phyloP scores from a whole-genome alignment of 768 basidiomycete species.

The Rhodotorula taiwanensis region DNA sequence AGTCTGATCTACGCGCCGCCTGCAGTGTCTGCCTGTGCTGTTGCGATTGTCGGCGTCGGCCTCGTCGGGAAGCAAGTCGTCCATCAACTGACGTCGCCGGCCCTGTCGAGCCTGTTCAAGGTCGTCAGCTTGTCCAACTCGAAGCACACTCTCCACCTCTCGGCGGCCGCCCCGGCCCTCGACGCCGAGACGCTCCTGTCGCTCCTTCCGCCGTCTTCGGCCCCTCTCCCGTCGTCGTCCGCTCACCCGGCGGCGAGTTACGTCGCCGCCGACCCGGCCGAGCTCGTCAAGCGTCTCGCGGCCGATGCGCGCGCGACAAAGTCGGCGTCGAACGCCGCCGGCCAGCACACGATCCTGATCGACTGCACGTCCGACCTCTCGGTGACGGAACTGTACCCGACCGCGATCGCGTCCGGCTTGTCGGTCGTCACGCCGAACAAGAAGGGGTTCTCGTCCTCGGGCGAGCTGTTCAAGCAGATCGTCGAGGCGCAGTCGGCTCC shows the following conservation, averaged over 20 bases:
- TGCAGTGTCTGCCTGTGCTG: slow-evolving; percentile 39
- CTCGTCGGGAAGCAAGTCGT: slow-evolving; percentile 82
- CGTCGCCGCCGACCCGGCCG: slow-evolving; percentile 24
- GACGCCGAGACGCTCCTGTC: slow-evolving; percentile 32
- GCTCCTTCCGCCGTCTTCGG: slow-evolving; percentile 41
- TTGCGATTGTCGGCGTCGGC: slow-evolving; percentile 84
- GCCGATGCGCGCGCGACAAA: slow-evolving; percentile 36
- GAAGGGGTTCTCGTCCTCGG: slow-evolving; percentile 78
- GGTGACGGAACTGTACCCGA: slow-evolving; percentile 74
- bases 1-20: too few species aligned
- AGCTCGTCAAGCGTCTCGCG: slow-evolving; percentile 33
- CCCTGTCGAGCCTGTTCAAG: slow-evolving; percentile 47
- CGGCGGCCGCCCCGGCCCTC: slow-evolving; percentile 33
- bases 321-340: slow-evolving; percentile 39
- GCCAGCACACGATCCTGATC: slow-evolving; percentile 59
- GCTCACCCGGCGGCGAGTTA: slow-evolving; percentile 40
- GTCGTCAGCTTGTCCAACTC: slow-evolving; percentile 49
- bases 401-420: slow-evolving; percentile 68
- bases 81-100: slow-evolving; percentile 64
- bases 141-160: slow-evolving; percentile 43
- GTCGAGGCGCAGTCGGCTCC: slow-evolving; percentile 55
- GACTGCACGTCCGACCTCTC: slow-evolving; percentile 86
- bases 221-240: slow-evolving; percentile 37
- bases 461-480: slow-evolving; percentile 64
- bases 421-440: slow-evolving; percentile 95